Percentiles rank a stretch among this genome's conserved stretches.
phyloP scores from a whole-genome alignment of 306 rosid genomes.

The Glycyrrhiza uralensis region DNA sequence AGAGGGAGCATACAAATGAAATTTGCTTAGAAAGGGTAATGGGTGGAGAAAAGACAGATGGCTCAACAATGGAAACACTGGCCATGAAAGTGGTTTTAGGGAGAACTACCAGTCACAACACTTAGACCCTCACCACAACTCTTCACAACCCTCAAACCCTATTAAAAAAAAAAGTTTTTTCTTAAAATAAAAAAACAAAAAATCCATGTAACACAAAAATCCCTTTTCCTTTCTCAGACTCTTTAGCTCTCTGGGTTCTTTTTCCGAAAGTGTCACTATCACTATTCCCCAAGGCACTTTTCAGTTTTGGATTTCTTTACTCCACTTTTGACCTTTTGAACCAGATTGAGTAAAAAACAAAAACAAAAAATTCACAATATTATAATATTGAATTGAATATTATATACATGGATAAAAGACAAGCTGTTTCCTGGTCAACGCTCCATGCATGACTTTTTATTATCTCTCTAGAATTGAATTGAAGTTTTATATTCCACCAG shows the following conservation, averaged over 20 bases:
- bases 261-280: conserved; percentile 26
- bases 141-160: conserved; percentile 39
- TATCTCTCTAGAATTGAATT: not conserved
- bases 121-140: conserved; percentile 27
- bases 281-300: conserved; percentile 9
- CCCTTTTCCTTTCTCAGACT: not conserved
- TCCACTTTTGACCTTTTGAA: conserved; percentile 38
- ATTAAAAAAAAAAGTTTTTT: conserved; percentile 9
- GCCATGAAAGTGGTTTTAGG: conserved; percentile 28
- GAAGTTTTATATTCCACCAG: conserved; percentile 12
- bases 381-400: too few species aligned
- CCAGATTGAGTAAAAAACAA: conserved; percentile 32
- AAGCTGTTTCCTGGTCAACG: conserved; percentile 54
- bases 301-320: not conserved
- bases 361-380: conserved; percentile 28
- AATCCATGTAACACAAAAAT: not conserved
- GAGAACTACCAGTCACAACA: conserved; percentile 37
- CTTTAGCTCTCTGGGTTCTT: conserved; percentile 4
- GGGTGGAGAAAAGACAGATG: conserved; percentile 24
- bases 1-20: conserved; percentile 42
- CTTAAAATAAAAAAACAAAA: not conserved
- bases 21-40: conserved; percentile 35
- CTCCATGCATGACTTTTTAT: conserved; percentile 53
- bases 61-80: conserved; percentile 35
- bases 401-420: conserved; percentile 9